Evolutionary conservation across 139 green algal species (phyloP), one percentile per base, ranked within the genome.

Genomic region (Dunaliella primolecta): DNA sequence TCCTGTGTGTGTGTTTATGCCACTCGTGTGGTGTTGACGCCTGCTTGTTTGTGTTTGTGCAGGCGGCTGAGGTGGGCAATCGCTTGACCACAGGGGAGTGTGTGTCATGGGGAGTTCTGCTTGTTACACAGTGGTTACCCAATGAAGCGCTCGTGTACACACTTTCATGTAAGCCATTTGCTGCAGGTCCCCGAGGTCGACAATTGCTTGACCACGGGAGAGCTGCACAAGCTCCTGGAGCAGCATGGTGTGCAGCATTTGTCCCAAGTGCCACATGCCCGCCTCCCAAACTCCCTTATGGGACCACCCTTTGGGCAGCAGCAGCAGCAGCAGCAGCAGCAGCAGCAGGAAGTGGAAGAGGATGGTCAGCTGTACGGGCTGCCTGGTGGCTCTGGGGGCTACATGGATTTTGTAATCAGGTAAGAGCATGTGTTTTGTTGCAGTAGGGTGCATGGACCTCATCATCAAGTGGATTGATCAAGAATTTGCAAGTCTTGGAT

Each of bases 171-270:
- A n/a, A n/a, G n/a, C n/a, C n/a, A n/a, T n/a, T n/a, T n/a, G n/a
- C n/a, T n/a, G n/a, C 76, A 85, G 2, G 81, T 93, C 29, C 88
- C 93, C 1, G 96, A 98, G 87, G 92, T 95, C 1, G 97, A 99
- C 93, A 96, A 89, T 71, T 97, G 98, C 70, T 89, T 99, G 55
- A 97, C 97, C 1, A 98, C 96, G 1, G 86, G 80, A 1, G 95
- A 98, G 86, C 75, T 99, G 64, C 89, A 93, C 72, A 88, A 95
- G 83, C 89, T 98, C 85, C 87, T 99, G 36, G 83, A 96, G 82
- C 85, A 84, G 70, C 74, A 11, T 75, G 85, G 31, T 1, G 55
- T 86, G 1, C 46, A 35, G 2, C 55, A 81, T 21, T 23, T 82
- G 29, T 36, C 38, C 29, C 23, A 83, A 83, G 80, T 76, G 0